Conservation (phyloP, 163 green algal species). For the Smithsoniella earleae region DNA sequence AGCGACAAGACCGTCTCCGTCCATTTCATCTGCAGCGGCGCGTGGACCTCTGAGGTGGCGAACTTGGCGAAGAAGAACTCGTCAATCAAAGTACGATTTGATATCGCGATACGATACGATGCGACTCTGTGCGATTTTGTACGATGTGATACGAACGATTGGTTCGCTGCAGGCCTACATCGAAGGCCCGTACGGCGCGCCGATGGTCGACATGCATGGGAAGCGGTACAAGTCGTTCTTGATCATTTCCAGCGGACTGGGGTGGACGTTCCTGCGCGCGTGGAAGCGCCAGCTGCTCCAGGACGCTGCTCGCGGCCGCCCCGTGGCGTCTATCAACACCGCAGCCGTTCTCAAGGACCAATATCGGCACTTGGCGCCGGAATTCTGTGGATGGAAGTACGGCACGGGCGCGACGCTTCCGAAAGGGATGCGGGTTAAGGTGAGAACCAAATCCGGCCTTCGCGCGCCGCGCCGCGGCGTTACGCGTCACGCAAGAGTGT, state of each 20-base stretch:
- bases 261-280: constrained; percentile 11
- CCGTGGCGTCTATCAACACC: not conserved
- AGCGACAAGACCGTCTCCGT: not conserved
- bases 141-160: too few relatives aligned
- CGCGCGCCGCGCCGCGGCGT: too few relatives aligned
- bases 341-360: not conserved
- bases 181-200: constrained; percentile 4
- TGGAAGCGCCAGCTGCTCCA: constrained; percentile 10
- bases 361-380: not conserved
- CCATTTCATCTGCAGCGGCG: not conserved
- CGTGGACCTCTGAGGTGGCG: not conserved
- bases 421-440: too few relatives aligned
- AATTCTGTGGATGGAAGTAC: not conserved
- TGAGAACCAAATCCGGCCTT: too few relatives aligned
- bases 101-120: too few relatives aligned
- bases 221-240: constrained; percentile 9
- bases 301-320: not conserved
- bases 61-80: not conserved
- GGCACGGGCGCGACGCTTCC: too few relatives aligned
- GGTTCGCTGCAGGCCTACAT: not conserved
- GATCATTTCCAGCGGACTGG: not conserved
- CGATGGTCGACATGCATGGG: constrained; percentile 18
- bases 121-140: too few relatives aligned
- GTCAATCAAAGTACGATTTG: not conserved
- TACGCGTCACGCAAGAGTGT: too few relatives aligned